These are phyloP conservation scores for Meyerozyma carpophila DNA, from an alignment of 1,139 yeast species.

Conservation along the genomic window DNA sequence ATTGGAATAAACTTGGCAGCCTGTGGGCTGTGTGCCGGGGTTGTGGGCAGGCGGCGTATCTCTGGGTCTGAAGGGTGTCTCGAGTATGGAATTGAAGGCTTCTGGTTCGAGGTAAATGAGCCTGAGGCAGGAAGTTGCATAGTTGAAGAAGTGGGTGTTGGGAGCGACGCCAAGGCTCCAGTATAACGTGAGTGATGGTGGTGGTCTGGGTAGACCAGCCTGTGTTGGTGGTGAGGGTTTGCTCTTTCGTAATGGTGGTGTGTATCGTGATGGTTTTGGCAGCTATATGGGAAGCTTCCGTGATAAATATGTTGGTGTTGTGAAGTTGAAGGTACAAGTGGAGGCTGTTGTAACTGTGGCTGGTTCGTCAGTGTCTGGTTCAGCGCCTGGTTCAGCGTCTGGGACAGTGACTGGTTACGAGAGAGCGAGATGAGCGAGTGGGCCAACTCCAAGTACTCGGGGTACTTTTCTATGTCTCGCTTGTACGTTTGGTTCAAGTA, in stretches of 20 bases:
- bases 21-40: conserved; percentile 4
- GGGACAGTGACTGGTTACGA: too few species aligned
- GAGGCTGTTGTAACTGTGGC: neutral
- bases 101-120: neutral
- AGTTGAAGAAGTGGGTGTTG: neutral
- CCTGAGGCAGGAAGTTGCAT: neutral
- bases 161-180: neutral
- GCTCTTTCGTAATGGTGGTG: conserved; percentile 1
- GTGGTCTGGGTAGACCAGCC: conserved; percentile 1
- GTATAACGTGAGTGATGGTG: neutral
- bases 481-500: conserved; percentile 43
- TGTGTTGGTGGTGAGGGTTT: neutral
- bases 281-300: neutral
- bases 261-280: neutral
- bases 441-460: conserved; percentile 46
- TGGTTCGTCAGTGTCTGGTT: neutral
- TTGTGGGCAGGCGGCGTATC: conserved; percentile 1
- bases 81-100: neutral
- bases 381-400: conserved; percentile 1
- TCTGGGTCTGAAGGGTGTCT: conserved; percentile 3
- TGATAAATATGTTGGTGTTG: conserved; percentile 1
- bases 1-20: conserved; percentile 34
- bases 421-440: conserved; percentile 39
- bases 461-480: conserved; percentile 40
- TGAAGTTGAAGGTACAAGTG: conserved; percentile 1